phyloP scores from a whole-genome alignment of 179 eudicot species.

The Heliamphora pulchella region DNA sequence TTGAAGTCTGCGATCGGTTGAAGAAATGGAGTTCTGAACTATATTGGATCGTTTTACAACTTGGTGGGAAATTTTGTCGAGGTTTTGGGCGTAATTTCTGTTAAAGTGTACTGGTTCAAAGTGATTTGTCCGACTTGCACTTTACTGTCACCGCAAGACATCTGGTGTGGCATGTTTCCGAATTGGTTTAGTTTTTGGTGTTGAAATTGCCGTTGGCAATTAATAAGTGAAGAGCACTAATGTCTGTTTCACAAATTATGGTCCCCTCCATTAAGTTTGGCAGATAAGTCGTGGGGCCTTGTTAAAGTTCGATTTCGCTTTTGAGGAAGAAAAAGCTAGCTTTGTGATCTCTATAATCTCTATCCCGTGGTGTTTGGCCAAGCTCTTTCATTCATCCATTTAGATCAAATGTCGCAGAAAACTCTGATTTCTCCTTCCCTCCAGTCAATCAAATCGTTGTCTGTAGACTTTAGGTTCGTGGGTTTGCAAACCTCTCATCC shows the following conservation, averaged over 20 bases:
- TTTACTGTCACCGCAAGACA: background rate
- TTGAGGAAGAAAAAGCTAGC: constrained; percentile 24
- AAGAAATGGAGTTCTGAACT: background rate
- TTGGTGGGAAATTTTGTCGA: constrained; percentile 6
- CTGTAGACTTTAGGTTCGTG: constrained; percentile 48
- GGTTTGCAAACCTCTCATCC: constrained; percentile 28
- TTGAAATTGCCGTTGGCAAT: constrained; percentile 17
- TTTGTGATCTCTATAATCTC: constrained; percentile 36
- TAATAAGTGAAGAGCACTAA: constrained; percentile 19
- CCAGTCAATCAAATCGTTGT: constrained; percentile 74
- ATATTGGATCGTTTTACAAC: background rate
- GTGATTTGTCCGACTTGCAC: constrained; percentile 2
- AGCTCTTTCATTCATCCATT: constrained; percentile 26
- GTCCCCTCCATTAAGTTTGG: constrained; percentile 52
- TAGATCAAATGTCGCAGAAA: constrained; percentile 34
- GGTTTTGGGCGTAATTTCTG: background rate
- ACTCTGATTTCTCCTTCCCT: constrained; percentile 38
- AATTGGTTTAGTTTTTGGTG: constrained; percentile 12
- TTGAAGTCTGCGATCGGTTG: constrained; percentile 3
- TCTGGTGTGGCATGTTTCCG: background rate
- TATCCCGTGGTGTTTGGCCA: constrained; percentile 36
- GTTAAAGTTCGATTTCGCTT: constrained; percentile 40
- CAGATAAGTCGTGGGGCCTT: constrained; percentile 51
- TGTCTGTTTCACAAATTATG: constrained; percentile 18
- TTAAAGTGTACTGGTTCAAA: background rate